Base-by-base conservation (phyloP, 2,329 filamentous ascomycete genomes). In the Xylaria sp. region DNA sequence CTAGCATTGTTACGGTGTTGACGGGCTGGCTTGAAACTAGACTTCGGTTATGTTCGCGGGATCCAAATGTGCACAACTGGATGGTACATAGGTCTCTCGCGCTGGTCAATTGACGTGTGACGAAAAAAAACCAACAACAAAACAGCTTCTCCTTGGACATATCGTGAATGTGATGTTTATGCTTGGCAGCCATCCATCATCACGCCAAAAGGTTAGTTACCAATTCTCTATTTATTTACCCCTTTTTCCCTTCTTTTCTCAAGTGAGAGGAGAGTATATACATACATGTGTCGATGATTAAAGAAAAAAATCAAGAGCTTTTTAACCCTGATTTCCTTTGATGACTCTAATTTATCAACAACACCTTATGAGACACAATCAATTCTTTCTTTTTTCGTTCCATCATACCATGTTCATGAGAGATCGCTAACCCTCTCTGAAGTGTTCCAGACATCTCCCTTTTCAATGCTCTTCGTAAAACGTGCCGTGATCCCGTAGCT, bases 241-340 rank as follows among this genome's bases (percentile, higher is more conserved):
- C 62, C 55, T 64, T 63, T 59, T 42, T 52, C 58, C 44, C 47
- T 48, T 49, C 49, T 11, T 30, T 59, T 57, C 49, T 42, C 30
- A 47, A 37, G 37, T 30, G 23, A 30, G 23, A 30, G 23, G 23
- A 30, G 23, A 30, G 16, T 16, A 16, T 16, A 16, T 16, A 16
- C 16, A 16, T 30, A 30, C 5, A 54, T 57, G 54, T 63, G 64
- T 76, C 79, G 65, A 85, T 80, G 83, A 84, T 84, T 83, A 79
- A 75, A 79, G 76, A 74, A 72, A 73, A 73, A 73, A 68, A 62
- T 78, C 79, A 83, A 80, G 82, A 85, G 83, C 83, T 86, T 86
- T 86, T 86, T 85, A 85, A 86, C 82, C 82, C 83, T 85, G 82
- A 78, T 75, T 72, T 71, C 69, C 70, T 48, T 79, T 84, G 80